Evolutionary conservation across 306 rosid genomes (phyloP).

Genomic region (Erythrophleum fordii): DNA sequence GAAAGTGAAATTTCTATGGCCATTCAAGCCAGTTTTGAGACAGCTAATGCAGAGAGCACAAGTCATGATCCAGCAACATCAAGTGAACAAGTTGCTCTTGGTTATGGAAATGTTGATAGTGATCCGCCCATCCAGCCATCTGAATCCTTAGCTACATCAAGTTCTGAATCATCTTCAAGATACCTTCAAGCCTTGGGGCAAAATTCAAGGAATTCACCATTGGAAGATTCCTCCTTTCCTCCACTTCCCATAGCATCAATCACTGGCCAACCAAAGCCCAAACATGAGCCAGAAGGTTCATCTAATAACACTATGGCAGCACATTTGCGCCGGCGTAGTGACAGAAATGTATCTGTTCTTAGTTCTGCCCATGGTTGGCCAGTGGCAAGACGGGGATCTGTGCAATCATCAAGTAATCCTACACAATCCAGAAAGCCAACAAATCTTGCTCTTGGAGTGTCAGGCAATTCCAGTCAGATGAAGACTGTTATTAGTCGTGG

Average conservation of each 20-base stretch:
- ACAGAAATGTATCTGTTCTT: conserved; percentile 52
- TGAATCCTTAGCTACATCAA: conserved; percentile 59
- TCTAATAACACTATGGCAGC: conserved; percentile 83
- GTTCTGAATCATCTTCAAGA: conserved; percentile 68
- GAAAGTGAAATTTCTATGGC: conserved; percentile 81
- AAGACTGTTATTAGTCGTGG: conserved; percentile 36
- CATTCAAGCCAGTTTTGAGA: conserved; percentile 85
- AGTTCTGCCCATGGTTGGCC: conserved; percentile 82
- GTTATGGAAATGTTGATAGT: conserved; percentile 51
- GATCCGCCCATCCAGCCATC: conserved; percentile 65
- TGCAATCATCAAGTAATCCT: conserved; percentile 47
- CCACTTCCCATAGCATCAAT: conserved; percentile 68
- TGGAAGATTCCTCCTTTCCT: conserved; percentile 85
- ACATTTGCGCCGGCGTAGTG: conserved; percentile 63
- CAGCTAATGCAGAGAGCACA: conserved; percentile 56
- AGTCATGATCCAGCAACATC: conserved; percentile 45
- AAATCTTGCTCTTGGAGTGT: conserved; percentile 44
- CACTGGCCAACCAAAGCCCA: conserved; percentile 59
- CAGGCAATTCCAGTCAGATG: conserved; percentile 45
- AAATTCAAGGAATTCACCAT: conserved; percentile 46
- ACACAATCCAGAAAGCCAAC: conserved; percentile 53
- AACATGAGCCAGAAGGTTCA: conserved; percentile 60
- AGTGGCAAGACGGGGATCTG: conserved; percentile 61
- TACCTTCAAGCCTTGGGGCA: conserved; percentile 93
- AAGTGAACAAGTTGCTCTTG: conserved; percentile 54